Evolutionary conservation across 495 filamentous ascomycete genomes (phyloP).

Genomic region (Talaromyces trachyspermus): DNA sequence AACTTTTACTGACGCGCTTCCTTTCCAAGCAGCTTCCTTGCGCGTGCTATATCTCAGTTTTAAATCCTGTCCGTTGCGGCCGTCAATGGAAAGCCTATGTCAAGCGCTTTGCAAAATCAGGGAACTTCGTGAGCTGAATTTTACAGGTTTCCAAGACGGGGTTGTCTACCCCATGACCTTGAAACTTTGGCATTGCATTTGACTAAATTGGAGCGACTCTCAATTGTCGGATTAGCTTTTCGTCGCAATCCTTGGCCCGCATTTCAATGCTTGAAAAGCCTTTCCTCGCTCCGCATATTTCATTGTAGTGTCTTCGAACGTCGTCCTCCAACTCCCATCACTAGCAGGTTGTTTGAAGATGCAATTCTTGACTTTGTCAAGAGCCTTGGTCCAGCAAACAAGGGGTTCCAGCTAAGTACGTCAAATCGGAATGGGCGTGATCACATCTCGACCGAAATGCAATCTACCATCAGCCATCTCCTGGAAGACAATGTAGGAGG

Average conservation of each 20-base stretch:
- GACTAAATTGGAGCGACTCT: constrained; percentile 46
- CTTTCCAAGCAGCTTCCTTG: constrained; percentile 35
- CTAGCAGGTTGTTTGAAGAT: constrained; percentile 37
- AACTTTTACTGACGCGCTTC: constrained; percentile 48
- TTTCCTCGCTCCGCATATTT: constrained; percentile 41
- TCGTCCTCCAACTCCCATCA: too few relatives aligned
- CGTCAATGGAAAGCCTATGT: constrained; percentile 33
- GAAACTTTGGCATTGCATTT: constrained; percentile 44
- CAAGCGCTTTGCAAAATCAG: constrained; percentile 37
- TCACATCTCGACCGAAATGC: constrained; percentile 24
- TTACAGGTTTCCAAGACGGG: constrained; percentile 47
- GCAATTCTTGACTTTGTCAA: constrained; percentile 41
- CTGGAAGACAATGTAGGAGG: constrained; percentile 30
- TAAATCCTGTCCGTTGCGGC: too few relatives aligned
- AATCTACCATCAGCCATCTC: constrained; percentile 27
- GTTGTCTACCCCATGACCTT: constrained; percentile 45
- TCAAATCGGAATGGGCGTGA: constrained; percentile 26
- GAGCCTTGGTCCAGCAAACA: constrained; percentile 26
- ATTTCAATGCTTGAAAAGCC: constrained; percentile 27
- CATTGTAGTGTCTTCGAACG: too few relatives aligned
- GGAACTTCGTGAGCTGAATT: constrained; percentile 42
- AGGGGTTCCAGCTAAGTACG: constrained; percentile 31
- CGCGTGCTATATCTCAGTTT: constrained; percentile 23
- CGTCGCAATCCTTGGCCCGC: constrained; percentile 42
- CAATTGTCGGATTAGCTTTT: constrained; percentile 46